phyloP scores from a whole-genome alignment of 2,329 filamentous ascomycete genomes.

The Pochonia chlamydosporia region DNA sequence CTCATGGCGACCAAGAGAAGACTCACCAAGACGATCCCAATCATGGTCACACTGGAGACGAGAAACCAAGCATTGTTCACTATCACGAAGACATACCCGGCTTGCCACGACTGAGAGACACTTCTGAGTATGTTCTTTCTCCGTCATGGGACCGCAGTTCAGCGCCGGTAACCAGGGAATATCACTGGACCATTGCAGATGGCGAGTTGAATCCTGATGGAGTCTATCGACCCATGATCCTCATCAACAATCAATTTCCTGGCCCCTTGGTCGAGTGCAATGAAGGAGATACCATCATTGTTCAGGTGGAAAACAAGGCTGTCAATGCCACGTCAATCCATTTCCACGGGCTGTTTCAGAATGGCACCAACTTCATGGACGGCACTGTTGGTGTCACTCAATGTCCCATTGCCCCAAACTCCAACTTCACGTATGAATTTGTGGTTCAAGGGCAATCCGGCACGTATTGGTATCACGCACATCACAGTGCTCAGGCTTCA shows the following conservation, averaged over 20 bases:
- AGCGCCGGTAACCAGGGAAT: constrained; percentile 45
- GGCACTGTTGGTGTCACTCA: constrained; percentile 63
- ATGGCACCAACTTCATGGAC: constrained; percentile 70
- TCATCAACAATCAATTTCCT: constrained; percentile 71
- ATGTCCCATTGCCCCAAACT: constrained; percentile 58
- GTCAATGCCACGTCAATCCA: constrained; percentile 64
- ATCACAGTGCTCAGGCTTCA: constrained; percentile 57
- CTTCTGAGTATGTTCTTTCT: constrained; percentile 51
- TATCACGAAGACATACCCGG: constrained; percentile 18
- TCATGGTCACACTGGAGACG: not conserved
- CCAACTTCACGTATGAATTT: constrained; percentile 62
- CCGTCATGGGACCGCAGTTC: constrained; percentile 49
- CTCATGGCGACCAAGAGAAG: not conserved
- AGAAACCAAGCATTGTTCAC: constrained; percentile 7
- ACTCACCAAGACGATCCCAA: not conserved
- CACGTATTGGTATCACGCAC: constrained; percentile 59
- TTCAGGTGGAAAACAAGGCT: constrained; percentile 63
- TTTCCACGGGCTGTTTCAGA: constrained; percentile 74
- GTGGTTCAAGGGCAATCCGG: constrained; percentile 47
- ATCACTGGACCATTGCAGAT: constrained; percentile 55
- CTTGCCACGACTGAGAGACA: constrained; percentile 20
- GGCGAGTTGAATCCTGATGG: constrained; percentile 56
- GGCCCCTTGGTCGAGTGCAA: constrained; percentile 68
- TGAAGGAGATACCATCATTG: constrained; percentile 64
- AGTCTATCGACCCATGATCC: constrained; percentile 52